A percentile compares a stretch with the other conserved stretches of the same genome.
Evolutionary conservation across 768 basidiomycete genomes (phyloP).

Genomic region (Leucogyrophana mollusca): DNA sequence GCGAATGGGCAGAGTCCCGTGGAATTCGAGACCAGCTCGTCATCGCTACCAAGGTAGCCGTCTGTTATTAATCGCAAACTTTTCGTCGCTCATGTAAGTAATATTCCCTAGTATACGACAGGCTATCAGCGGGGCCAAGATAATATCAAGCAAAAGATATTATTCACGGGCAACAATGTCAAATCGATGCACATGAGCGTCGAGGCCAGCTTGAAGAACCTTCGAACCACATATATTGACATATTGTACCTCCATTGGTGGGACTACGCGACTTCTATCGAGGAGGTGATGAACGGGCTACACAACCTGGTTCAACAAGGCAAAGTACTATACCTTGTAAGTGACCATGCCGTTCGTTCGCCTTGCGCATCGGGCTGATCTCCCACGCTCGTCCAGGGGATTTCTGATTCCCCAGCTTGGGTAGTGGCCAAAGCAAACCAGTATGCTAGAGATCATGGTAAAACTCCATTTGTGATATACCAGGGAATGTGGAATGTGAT

Average conservation of each 20-base stretch:
- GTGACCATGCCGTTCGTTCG: neutral
- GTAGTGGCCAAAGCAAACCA: conserved; percentile 44
- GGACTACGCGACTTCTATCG: conserved; percentile 46
- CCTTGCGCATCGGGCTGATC: neutral
- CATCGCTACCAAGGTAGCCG: conserved; percentile 45
- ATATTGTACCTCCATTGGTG: conserved; percentile 37
- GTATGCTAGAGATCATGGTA: conserved; percentile 43
- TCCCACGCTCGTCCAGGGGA: conserved; percentile 19
- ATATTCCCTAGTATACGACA: conserved; percentile 7
- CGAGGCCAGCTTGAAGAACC: conserved; percentile 40
- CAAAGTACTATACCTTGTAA: conserved; percentile 47
- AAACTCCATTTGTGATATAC: conserved; percentile 50
- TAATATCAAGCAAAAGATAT: conserved; percentile 24
- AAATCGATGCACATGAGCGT: no score
- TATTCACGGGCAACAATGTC: conserved; percentile 46
- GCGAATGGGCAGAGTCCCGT: conserved; percentile 48
- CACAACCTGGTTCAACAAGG: conserved; percentile 49
- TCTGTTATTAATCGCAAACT: no score
- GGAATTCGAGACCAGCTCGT: conserved; percentile 47
- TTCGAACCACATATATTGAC: conserved; percentile 43
- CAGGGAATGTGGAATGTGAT: conserved; percentile 43
- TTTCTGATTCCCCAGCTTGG: conserved; percentile 44
- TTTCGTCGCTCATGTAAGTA: no score
- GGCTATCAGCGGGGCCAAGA: conserved; percentile 3
- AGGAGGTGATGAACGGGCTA: conserved; percentile 56